Percentiles rank a stretch among this genome's conserved stretches.
Conservation (phyloP, 2,329 filamentous ascomycete genomes). For the Trichophyton benhamiae region DNA sequence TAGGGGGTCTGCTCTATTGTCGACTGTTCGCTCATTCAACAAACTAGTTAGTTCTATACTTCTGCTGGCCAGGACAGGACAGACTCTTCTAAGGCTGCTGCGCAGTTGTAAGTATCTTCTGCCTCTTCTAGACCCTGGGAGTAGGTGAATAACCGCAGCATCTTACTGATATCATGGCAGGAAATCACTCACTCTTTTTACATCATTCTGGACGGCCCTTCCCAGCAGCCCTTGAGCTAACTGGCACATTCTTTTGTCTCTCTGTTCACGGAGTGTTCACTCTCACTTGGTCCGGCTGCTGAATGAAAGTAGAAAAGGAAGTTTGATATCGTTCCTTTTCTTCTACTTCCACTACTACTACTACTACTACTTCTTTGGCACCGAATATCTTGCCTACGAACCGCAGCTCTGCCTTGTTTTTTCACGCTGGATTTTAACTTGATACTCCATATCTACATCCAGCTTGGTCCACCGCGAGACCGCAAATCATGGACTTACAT, state of each 20-base stretch:
- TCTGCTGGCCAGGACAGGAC: neutral
- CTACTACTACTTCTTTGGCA: neutral
- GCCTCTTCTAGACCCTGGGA: neutral
- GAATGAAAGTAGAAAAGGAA: neutral
- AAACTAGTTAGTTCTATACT: neutral
- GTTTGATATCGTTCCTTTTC: neutral
- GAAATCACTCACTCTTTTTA: neutral
- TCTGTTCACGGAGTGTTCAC: neutral
- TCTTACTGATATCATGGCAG: neutral
- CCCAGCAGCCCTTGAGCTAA: neutral
- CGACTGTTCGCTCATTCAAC: neutral
- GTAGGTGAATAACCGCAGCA: neutral
- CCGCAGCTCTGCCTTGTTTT: neutral
- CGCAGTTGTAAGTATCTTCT: neutral
- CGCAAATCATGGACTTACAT: neutral
- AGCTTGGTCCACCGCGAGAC: neutral
- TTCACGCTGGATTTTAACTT: neutral
- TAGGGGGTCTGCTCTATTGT: neutral
- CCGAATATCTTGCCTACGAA: neutral
- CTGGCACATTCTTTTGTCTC: neutral
- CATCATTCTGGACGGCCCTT: neutral
- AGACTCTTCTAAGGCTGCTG: neutral
- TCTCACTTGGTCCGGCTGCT: neutral
- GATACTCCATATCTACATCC: too few species aligned
- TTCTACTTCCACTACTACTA: too few species aligned